Evolutionary conservation across 208 protist genomes (phyloP).

Genomic region (Trichomonas tenax): DNA sequence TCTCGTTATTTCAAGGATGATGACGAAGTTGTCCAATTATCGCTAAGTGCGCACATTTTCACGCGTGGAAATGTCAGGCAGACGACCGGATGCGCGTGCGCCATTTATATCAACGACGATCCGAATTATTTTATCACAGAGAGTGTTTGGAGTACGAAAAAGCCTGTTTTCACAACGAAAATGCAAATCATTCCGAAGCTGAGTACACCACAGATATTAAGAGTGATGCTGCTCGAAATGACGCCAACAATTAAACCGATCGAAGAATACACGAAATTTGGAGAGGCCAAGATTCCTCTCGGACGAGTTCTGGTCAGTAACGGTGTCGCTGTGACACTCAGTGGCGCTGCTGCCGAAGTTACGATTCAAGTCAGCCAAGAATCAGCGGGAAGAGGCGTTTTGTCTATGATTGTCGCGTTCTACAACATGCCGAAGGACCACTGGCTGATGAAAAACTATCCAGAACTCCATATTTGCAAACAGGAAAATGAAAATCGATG

Average conservation of each 20-base stretch:
- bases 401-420: constrained; percentile 11
- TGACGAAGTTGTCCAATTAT: not conserved
- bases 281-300: not conserved
- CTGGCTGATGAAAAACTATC: not conserved
- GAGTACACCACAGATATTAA: not conserved
- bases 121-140: constrained; percentile 6
- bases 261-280: not conserved
- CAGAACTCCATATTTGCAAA: not conserved
- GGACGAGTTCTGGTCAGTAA: not conserved
- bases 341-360: not conserved
- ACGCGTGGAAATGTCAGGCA: not conserved
- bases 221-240: not conserved
- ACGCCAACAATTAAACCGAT: not conserved
- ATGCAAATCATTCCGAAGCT: not conserved
- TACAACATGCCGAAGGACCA: not conserved
- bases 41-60: not conserved
- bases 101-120: not conserved
- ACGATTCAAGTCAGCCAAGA: not conserved
- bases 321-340: not conserved
- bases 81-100: not conserved
- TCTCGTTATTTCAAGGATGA: not conserved
- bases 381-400: not conserved
- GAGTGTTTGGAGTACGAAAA: not conserved
- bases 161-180: not conserved
- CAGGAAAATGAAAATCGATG: not conserved